phyloP scores from a whole-genome alignment of 2,329 filamentous ascomycete genomes.

The Ploettnerulaceae sp. region DNA sequence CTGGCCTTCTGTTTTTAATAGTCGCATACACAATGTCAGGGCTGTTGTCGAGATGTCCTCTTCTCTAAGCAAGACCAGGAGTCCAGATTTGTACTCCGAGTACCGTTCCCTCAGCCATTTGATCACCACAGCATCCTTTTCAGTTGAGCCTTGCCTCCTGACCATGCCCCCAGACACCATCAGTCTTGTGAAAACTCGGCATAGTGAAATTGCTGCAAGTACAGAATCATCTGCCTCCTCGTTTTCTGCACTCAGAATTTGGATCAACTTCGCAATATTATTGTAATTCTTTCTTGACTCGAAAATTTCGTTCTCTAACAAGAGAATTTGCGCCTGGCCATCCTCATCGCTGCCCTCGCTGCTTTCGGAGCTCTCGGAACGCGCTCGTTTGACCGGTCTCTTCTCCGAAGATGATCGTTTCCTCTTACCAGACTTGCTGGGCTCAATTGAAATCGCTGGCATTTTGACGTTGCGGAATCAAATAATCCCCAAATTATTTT shows the following conservation, averaged over 20 bases:
- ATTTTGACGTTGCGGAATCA: conserved; percentile 22
- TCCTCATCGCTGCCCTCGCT: conserved; percentile 46
- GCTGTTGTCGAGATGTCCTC: conserved; percentile 65
- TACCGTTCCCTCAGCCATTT: conserved; percentile 75
- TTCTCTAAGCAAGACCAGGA: conserved; percentile 57
- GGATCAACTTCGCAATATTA: conserved; percentile 72
- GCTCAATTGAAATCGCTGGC: conserved; percentile 21
- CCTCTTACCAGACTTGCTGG: conserved; percentile 33
- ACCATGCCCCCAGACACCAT: conserved; percentile 68
- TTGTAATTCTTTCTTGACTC: conserved; percentile 90
- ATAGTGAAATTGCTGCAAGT: conserved; percentile 73
- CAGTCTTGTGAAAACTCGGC: conserved; percentile 78
- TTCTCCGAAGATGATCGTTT: conserved; percentile 49
- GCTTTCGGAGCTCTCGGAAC: conserved; percentile 29
- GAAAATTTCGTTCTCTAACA: conserved; percentile 74
- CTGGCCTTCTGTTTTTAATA: conserved; percentile 74
- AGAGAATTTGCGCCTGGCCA: conserved; percentile 60
- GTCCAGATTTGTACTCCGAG: conserved; percentile 60
- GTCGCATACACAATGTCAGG: conserved; percentile 74
- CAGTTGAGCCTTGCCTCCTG: conserved; percentile 58
- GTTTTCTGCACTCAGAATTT: conserved; percentile 48
- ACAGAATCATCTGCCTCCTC: conserved; percentile 52
- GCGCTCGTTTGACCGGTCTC: conserved; percentile 42
- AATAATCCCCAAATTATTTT: conserved; percentile 8
- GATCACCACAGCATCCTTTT: conserved; percentile 69